Percentiles rank a stretch among this genome's conserved stretches.
These are phyloP conservation scores for Penicillium nucicola DNA, from an alignment of 495 filamentous ascomycete genomes.

Conservation along the genomic window DNA sequence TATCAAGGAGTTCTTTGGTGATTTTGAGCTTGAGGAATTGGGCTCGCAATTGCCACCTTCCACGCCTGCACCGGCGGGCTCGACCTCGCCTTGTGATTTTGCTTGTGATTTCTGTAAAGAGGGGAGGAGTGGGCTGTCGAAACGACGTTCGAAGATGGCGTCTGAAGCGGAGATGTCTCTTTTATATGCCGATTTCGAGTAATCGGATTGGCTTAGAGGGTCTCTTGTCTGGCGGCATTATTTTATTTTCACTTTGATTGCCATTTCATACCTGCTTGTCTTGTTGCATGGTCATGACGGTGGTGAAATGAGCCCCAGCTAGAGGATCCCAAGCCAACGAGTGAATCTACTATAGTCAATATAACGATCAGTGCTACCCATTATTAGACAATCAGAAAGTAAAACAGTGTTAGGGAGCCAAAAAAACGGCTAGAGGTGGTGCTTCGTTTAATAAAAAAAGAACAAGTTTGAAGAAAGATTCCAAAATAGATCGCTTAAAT, in stretches of 20 bases:
- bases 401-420: background rate
- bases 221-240: too few species aligned
- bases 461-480: background rate
- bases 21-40: constrained; percentile 47
- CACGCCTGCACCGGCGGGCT: background rate
- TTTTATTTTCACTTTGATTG: too few species aligned
- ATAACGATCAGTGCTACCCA: constrained; percentile 1
- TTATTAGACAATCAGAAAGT: background rate
- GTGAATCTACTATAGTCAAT: constrained; percentile 1
- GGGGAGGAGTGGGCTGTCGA: constrained; percentile 52
- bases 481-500: background rate
- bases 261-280: too few species aligned
- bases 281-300: too few species aligned
- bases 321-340: background rate
- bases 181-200: constrained; percentile 4
- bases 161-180: constrained; percentile 10
- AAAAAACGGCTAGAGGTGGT: background rate
- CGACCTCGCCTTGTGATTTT: constrained; percentile 61
- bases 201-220: background rate
- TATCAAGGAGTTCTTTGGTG: constrained; percentile 81
- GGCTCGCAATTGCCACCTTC: constrained; percentile 32
- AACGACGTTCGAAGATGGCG: constrained; percentile 50
- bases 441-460: constrained; percentile 1
- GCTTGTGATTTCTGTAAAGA: constrained; percentile 94
- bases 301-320: background rate